Evolutionary conservation across 2,329 filamentous ascomycete genomes (phyloP), one percentile per base, ranked within the genome.

Genomic region (Nemania sp.): DNA sequence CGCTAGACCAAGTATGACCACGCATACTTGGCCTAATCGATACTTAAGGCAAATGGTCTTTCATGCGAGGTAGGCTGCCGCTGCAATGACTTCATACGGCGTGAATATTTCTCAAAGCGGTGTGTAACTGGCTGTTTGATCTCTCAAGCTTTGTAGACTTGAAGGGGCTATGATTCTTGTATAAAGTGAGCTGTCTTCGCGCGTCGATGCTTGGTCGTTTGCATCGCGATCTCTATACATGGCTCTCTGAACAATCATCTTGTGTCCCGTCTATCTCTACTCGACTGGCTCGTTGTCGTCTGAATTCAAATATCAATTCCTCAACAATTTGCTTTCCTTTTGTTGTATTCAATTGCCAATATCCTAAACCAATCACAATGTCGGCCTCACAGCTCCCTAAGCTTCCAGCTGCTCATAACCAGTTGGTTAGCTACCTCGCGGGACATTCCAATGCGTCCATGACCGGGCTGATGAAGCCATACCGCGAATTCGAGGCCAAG

Each of bases 401-500:
- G 61, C 64, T 82, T 45, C 79, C 80, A 14, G 77, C 70, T 55
- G 69, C 75, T 53, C 76, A 77, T 42, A 57, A 66, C 58, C 74
- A 75, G 63, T 67, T 83, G 64, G 72, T 71, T 33, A 73, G 67
- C 51, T 81, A 89, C 68, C 76, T 90, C 52, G 73, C 77, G 11
- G 72, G 77, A 51, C 75, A 86, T 57, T 73, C 78, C 5, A 71
- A 80, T 22, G 79, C 72, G 49, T 72, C 82, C 1, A 74, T 90
- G 59, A 58, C 68, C 5, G 76, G 86, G 28, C 74, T 91, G 47
- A 69, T 90, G 51, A 73, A 79, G 45, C 88, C 88, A 0, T 91
- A 84, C 70, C 83, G 86, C 66, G 70, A 80, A 49, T 90, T 86
- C 61, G 88, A 91, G 68, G 77, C 81, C 41, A 77, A 81, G 55